Conservation (phyloP, 2,329 filamentous ascomycete genomes). For the Teratosphaeria viscida region DNA sequence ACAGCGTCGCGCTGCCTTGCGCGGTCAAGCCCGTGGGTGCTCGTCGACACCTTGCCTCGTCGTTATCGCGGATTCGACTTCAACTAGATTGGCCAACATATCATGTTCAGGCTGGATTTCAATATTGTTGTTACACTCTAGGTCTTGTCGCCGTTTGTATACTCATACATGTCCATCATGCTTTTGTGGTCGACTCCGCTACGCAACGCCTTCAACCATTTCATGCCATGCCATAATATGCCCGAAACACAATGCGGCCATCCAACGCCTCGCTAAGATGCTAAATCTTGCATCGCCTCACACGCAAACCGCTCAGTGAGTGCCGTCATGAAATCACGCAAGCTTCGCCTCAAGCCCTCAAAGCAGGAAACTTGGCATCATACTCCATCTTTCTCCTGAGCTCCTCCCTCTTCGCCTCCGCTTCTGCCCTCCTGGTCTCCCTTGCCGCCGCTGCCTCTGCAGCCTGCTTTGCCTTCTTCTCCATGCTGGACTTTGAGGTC, state of each 20-base stretch:
- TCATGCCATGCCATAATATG: background rate
- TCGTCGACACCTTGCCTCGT: background rate
- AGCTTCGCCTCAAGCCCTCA: constrained; percentile 1
- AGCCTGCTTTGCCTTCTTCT: background rate
- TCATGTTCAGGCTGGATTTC: no score
- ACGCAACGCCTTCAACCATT: background rate
- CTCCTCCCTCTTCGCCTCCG: constrained; percentile 2
- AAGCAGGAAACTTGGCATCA: constrained; percentile 1
- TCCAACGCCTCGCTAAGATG: constrained; percentile 3
- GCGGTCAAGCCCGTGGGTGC: no score
- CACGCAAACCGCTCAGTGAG: background rate
- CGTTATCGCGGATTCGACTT: no score
- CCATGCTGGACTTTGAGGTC: background rate
- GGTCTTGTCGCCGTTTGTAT: background rate
- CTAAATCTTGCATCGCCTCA: background rate
- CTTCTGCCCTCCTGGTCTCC: background rate
- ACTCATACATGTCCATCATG: background rate
- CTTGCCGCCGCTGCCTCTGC: background rate
- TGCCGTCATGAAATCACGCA: background rate
- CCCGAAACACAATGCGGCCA: background rate
- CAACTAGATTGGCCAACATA: no score
- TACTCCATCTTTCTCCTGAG: constrained; percentile 2
- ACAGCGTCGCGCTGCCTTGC: no score
- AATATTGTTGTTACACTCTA: background rate
- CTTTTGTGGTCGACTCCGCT: background rate